These are phyloP conservation scores for Oidium heveae DNA, from an alignment of 2,329 filamentous ascomycete genomes.

Conservation along the genomic window DNA sequence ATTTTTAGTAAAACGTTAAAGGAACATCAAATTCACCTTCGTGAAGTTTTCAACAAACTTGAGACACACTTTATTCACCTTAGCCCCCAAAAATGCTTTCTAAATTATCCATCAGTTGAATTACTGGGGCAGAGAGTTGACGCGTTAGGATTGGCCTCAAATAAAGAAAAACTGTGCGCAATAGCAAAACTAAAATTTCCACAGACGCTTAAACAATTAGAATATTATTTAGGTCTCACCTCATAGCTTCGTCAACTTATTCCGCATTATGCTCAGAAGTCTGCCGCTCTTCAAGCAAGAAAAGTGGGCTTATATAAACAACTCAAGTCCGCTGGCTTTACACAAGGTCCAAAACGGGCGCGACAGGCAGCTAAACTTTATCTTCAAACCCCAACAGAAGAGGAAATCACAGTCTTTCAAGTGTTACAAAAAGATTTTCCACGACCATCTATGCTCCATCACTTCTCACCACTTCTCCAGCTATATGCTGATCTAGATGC, in stretches of 20 bases:
- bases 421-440: neutral
- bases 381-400: too few relatives aligned
- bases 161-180: neutral
- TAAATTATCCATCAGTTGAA: neutral
- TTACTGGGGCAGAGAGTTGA: neutral
- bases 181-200: too few relatives aligned
- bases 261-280: neutral
- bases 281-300: neutral
- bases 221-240: neutral
- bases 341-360: too few relatives aligned
- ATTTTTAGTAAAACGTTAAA: neutral
- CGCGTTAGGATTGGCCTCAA: neutral
- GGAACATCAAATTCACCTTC: neutral
- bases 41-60: neutral
- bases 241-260: neutral
- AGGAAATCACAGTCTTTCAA: neutral
- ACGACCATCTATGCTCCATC: neutral
- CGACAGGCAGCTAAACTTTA: too few relatives aligned
- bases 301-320: too few relatives aligned
- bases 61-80: neutral
- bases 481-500: neutral
- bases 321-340: too few relatives aligned
- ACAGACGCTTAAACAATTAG: neutral
- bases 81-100: neutral
- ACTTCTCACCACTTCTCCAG: neutral